These are phyloP conservation scores for Ceratocystis cubensis DNA, from an alignment of 2,329 filamentous ascomycete species.

Conservation along the genomic window DNA sequence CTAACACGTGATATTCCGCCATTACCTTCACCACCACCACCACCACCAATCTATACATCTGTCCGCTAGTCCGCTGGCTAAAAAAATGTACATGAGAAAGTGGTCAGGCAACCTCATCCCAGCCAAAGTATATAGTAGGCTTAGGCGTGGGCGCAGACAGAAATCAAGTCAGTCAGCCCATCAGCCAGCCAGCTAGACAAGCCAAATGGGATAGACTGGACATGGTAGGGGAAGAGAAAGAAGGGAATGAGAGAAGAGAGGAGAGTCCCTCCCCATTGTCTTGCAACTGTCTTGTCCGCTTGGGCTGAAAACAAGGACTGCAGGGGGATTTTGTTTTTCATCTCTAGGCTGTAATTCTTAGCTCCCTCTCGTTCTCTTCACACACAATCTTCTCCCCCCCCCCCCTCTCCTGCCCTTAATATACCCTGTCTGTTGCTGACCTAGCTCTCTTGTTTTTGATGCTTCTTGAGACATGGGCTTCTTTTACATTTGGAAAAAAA, in stretches of 20 bases:
- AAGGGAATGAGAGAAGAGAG: background rate
- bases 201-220: background rate
- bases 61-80: too few species aligned
- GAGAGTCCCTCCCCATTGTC: background rate
- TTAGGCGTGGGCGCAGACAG: background rate
- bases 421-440: too few species aligned
- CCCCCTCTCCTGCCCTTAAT: too few species aligned
- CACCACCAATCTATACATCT: too few species aligned
- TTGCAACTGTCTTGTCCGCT: conserved; percentile 4
- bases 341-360: background rate
- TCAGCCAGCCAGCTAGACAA: background rate
- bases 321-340: conserved; percentile 2
- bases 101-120: too few species aligned
- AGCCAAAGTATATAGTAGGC: background rate
- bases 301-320: background rate
- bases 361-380: background rate
- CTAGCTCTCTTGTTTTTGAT: too few species aligned
- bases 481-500: background rate
- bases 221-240: background rate
- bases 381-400: too few species aligned
- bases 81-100: too few species aligned
- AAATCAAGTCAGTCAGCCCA: background rate
- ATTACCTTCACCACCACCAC: too few species aligned
- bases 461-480: background rate
- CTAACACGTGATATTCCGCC: background rate